Evolutionary conservation across 1,139 yeast species (phyloP).

Genomic region (Pichia sp.): DNA sequence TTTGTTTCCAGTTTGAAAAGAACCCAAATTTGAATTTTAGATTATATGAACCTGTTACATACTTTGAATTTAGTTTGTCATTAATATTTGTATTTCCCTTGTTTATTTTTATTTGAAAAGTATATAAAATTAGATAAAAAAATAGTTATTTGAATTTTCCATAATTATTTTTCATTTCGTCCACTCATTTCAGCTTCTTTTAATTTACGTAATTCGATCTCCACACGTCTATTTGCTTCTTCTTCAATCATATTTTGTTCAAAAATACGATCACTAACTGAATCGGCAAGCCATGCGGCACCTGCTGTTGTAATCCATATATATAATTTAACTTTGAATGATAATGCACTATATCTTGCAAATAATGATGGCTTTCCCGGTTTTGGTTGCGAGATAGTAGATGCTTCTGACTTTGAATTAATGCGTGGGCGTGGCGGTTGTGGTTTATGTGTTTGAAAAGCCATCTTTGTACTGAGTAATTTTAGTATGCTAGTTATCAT

Average conservation of each 20-base stretch:
- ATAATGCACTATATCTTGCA: slow-evolving; percentile 20
- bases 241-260: slow-evolving; percentile 28
- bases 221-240: slow-evolving; percentile 28
- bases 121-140: neutral
- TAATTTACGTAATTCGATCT: slow-evolving; percentile 20
- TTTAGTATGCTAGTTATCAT: too few species aligned
- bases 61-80: slow-evolving; percentile 44
- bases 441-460: slow-evolving; percentile 4
- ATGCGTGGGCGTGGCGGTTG: slow-evolving; percentile 8
- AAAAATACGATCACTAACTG: slow-evolving; percentile 24
- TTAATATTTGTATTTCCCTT: slow-evolving; percentile 1
- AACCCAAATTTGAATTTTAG: slow-evolving; percentile 3
- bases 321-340: slow-evolving; percentile 26
- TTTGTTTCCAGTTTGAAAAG: slow-evolving; percentile 32
- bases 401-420: neutral
- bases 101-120: neutral
- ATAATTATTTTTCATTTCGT: slow-evolving; percentile 2
- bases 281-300: slow-evolving; percentile 27
- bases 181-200: slow-evolving; percentile 4
- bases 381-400: neutral
- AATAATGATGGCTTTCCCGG: slow-evolving; percentile 13
- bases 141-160: neutral
- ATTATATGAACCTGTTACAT: neutral
- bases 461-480: too few species aligned
- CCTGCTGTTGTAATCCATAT: slow-evolving; percentile 26